These are phyloP conservation scores for Nephelium lappaceum DNA, from an alignment of 345 rosid species.

Conservation along the genomic window DNA sequence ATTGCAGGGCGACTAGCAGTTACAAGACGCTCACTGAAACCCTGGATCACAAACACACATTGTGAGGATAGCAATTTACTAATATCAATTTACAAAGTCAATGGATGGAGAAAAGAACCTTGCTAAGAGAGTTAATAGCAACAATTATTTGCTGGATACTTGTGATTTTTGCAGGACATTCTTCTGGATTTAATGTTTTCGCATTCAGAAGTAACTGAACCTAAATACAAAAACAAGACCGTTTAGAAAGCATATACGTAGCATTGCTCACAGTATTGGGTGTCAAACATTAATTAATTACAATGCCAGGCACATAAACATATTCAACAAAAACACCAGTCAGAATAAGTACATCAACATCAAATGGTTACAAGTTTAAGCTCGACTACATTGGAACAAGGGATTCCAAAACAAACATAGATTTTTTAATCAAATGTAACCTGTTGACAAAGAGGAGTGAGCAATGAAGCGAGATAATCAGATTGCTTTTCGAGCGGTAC, in stretches of 20 bases:
- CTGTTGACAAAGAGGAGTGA: slow-evolving; percentile 90
- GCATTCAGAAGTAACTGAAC: slow-evolving; percentile 69
- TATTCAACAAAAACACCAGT: slow-evolving; percentile 11
- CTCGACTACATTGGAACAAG: background rate
- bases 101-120: slow-evolving; percentile 51
- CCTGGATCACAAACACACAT: slow-evolving; percentile 51
- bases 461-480: slow-evolving; percentile 83
- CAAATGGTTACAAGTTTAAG: background rate
- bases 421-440: slow-evolving; percentile 36
- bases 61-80: slow-evolving; percentile 11
- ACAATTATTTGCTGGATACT: slow-evolving; percentile 72
- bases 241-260: slow-evolving; percentile 21
- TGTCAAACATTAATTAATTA: background rate
- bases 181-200: slow-evolving; percentile 48
- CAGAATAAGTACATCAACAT: slow-evolving; percentile 21
- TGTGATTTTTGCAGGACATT: slow-evolving; percentile 54
- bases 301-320: background rate
- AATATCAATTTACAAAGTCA: slow-evolving; percentile 9
- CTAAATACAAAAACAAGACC: slow-evolving; percentile 44
- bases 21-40: slow-evolving; percentile 91
- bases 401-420: slow-evolving; percentile 10
- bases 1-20: slow-evolving; percentile 84
- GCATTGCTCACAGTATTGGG: background rate
- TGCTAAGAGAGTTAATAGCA: slow-evolving; percentile 96
- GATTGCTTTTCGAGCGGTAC: slow-evolving; percentile 84